Percentiles rank a stretch among this genome's conserved stretches.
phyloP scores from a whole-genome alignment of 805 yeast genomes.

The Hanseniaspora hatyaiensis region DNA sequence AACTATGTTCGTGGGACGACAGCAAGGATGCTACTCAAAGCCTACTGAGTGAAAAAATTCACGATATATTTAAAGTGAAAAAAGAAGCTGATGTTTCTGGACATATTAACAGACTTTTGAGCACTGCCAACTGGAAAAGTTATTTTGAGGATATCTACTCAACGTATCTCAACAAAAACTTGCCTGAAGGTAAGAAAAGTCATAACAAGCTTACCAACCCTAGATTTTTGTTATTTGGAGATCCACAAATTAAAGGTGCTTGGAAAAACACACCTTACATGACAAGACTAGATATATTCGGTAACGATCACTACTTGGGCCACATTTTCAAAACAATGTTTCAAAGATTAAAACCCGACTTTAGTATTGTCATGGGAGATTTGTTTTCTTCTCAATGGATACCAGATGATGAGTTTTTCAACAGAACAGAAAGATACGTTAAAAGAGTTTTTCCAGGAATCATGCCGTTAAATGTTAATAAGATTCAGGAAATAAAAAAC shows the following conservation, averaged over 20 bases:
- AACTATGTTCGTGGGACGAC: constrained; percentile 48
- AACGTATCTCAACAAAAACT: not conserved
- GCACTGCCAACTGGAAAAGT: constrained; percentile 20
- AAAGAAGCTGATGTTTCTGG: not conserved
- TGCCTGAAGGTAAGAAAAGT: constrained; percentile 17
- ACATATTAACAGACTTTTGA: constrained; percentile 14
- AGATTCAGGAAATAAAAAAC: constrained; percentile 26
- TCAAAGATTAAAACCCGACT: constrained; percentile 54
- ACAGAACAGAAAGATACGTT: constrained; percentile 63
- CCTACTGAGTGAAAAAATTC: constrained; percentile 19
- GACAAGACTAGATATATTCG: constrained; percentile 69
- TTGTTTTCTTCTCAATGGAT: constrained; percentile 93
- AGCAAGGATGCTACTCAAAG: not conserved
- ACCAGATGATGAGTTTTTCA: constrained; percentile 68
- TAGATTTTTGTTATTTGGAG: constrained; percentile 73
- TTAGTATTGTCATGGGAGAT: constrained; percentile 87
- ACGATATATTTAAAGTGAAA: constrained; percentile 21
- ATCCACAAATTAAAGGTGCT: constrained; percentile 91
- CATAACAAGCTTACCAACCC: constrained; percentile 3
- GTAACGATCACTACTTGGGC: constrained; percentile 81
- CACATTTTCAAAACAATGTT: constrained; percentile 66
- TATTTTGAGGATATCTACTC: constrained; percentile 27
- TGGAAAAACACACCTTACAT: constrained; percentile 60
- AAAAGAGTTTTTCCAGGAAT: constrained; percentile 58
- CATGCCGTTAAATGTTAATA: constrained; percentile 43